A percentile compares a stretch with the other conserved stretches of the same genome.
Conservation (phyloP, 1,284 basidiomycete species). For the Trichosporon coremiiforme region DNA sequence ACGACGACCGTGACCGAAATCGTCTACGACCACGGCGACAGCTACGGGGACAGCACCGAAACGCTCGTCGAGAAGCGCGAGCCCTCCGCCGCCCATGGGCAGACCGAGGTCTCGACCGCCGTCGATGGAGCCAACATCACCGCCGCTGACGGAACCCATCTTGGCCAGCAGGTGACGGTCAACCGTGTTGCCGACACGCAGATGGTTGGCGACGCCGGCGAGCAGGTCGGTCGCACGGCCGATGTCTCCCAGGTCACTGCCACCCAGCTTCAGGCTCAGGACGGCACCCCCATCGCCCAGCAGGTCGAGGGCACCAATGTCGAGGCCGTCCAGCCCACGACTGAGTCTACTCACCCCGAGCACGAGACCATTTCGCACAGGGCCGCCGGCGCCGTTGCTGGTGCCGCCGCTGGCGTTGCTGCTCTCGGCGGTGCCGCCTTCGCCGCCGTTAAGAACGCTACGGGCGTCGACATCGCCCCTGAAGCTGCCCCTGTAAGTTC, state of each 20-base stretch:
- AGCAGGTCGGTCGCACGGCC: neutral
- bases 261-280: neutral
- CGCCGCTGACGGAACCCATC: neutral
- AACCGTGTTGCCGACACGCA: neutral
- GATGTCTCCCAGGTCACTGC: slow-evolving; percentile 7
- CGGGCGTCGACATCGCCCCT: slow-evolving; percentile 47
- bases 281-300: neutral
- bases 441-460: slow-evolving; percentile 44
- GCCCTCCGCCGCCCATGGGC: neutral
- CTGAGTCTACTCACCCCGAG: no score
- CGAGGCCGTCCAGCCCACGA: neutral
- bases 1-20: slow-evolving; percentile 11
- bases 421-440: slow-evolving; percentile 38
- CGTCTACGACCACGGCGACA: slow-evolving; percentile 4
- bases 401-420: slow-evolving; percentile 37
- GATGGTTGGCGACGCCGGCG: neutral
- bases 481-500: slow-evolving; percentile 49
- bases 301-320: neutral
- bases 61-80: neutral
- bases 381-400: slow-evolving; percentile 24
- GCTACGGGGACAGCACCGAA: neutral
- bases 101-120: neutral
- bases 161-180: neutral
- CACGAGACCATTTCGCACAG: slow-evolving; percentile 17
- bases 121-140: neutral